Evolutionary conservation across 1,139 yeast genomes (phyloP).

Genomic region (Arxiozyma telluris): DNA sequence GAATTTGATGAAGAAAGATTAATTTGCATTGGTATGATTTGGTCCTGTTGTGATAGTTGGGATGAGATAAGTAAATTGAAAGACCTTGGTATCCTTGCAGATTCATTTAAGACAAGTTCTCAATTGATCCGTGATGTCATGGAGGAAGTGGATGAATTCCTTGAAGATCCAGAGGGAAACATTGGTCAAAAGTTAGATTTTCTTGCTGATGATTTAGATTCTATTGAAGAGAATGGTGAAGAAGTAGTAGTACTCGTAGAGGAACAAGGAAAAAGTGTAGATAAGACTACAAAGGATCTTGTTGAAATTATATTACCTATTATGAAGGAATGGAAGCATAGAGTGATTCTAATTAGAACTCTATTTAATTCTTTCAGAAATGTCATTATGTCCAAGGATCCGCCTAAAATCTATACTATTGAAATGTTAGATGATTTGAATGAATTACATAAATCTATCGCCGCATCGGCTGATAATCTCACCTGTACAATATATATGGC

Average conservation of each 20-base stretch:
- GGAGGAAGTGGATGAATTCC: conserved; percentile 59
- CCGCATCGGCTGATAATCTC: conserved; percentile 31
- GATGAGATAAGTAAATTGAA: conserved; percentile 39
- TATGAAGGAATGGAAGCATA: conserved; percentile 42
- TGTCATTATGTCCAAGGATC: conserved; percentile 38
- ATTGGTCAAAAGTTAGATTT: not conserved
- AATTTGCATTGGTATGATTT: conserved; percentile 52
- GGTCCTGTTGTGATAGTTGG: conserved; percentile 50
- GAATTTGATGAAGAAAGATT: conserved; percentile 37
- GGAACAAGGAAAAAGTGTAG: conserved; percentile 15
- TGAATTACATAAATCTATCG: conserved; percentile 24
- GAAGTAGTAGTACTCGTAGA: conserved; percentile 28
- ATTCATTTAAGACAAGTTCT: conserved; percentile 39
- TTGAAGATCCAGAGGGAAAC: conserved; percentile 41
- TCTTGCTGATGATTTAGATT: not conserved
- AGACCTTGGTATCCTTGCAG: conserved; percentile 41
- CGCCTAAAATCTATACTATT: conserved; percentile 11
- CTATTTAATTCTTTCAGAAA: conserved; percentile 47
- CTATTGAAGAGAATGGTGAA: conserved; percentile 16
- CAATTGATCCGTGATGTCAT: conserved; percentile 51
- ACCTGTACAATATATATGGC: conserved; percentile 30
- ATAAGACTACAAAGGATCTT: conserved; percentile 19
- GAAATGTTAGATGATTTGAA: conserved; percentile 25
- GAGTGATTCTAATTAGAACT: conserved; percentile 47
- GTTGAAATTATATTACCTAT: conserved; percentile 21